phyloP scores from a whole-genome alignment of 176 grass and related monocot species.

The Guadua angustifolia region DNA sequence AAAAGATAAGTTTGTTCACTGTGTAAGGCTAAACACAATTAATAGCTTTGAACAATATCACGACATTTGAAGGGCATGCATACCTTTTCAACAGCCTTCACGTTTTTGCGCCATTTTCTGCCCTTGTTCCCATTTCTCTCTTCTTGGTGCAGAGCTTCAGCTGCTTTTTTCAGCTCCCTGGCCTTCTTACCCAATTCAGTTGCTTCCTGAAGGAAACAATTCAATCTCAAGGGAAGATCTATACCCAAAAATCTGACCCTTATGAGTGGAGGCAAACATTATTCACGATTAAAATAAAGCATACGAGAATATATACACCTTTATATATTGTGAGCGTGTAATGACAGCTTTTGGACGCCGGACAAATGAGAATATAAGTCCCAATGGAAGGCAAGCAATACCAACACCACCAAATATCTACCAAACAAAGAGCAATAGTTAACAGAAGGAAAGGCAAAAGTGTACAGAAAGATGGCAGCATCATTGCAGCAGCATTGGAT shows the following conservation, averaged over 20 bases:
- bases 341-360: slow-evolving; percentile 97
- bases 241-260: background rate
- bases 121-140: slow-evolving; percentile 86
- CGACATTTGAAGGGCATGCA: background rate
- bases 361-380: slow-evolving; percentile 88
- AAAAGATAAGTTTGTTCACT: background rate
- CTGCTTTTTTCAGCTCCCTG: slow-evolving; percentile 84
- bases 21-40: background rate
- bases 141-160: slow-evolving; percentile 94
- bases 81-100: slow-evolving; percentile 91
- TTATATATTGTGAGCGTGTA: slow-evolving; percentile 99
- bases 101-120: slow-evolving; percentile 98
- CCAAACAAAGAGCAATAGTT: slow-evolving; percentile 36
- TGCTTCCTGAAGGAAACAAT: slow-evolving; percentile 65
- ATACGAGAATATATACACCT: slow-evolving; percentile 54
- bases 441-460: slow-evolving; percentile 5
- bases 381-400: slow-evolving; percentile 93
- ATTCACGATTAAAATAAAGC: slow-evolving; percentile 19
- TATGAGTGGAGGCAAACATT: slow-evolving; percentile 38
- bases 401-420: slow-evolving; percentile 99
- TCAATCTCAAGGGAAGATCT: background rate
- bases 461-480: background rate
- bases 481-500: slow-evolving; percentile 1
- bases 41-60: background rate
- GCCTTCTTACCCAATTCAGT: slow-evolving; percentile 97